phyloP scores from a whole-genome alignment of 495 filamentous ascomycete species.

The Sphaerosporella brunnea region DNA sequence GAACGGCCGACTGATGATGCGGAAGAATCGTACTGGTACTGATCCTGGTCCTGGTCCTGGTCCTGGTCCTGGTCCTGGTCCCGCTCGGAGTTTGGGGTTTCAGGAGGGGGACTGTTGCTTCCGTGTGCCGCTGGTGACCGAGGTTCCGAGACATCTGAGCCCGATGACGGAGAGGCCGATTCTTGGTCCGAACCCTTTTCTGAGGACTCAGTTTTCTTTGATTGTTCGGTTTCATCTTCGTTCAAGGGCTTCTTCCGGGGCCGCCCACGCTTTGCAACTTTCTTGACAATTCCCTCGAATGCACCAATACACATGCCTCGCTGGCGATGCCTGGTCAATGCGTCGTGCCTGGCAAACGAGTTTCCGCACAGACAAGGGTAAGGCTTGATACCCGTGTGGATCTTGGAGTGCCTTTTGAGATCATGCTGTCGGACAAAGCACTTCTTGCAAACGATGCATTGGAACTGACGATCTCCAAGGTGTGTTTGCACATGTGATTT shows the following conservation, averaged over 20 bases:
- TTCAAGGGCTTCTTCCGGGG: constrained; percentile 41
- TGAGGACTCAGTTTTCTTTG: background rate
- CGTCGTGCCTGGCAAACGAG: constrained; percentile 83
- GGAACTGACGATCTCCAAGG: constrained; percentile 82
- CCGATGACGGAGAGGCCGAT: constrained; percentile 13
- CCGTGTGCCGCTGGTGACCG: constrained; percentile 16
- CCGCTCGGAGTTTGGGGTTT: constrained; percentile 13
- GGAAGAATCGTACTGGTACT: constrained; percentile 5
- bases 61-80: too few relatives aligned
- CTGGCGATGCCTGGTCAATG: constrained; percentile 81
- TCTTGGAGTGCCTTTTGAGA: constrained; percentile 89
- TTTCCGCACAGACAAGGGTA: constrained; percentile 82
- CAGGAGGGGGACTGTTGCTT: constrained; percentile 16
- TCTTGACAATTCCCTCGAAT: constrained; percentile 64
- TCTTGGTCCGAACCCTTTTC: background rate
- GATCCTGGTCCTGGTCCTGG: too few relatives aligned
- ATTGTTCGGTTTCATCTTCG: background rate
- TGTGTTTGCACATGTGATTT: constrained; percentile 96
- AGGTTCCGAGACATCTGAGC: constrained; percentile 19
- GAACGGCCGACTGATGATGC: background rate
- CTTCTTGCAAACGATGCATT: constrained; percentile 74
- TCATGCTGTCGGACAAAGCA: constrained; percentile 95
- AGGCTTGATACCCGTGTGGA: constrained; percentile 83
- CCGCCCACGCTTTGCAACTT: constrained; percentile 46
- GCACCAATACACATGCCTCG: constrained; percentile 88